phyloP scores from a whole-genome alignment of 352 stramenopile species.

The Globisporangium alternatum region DNA sequence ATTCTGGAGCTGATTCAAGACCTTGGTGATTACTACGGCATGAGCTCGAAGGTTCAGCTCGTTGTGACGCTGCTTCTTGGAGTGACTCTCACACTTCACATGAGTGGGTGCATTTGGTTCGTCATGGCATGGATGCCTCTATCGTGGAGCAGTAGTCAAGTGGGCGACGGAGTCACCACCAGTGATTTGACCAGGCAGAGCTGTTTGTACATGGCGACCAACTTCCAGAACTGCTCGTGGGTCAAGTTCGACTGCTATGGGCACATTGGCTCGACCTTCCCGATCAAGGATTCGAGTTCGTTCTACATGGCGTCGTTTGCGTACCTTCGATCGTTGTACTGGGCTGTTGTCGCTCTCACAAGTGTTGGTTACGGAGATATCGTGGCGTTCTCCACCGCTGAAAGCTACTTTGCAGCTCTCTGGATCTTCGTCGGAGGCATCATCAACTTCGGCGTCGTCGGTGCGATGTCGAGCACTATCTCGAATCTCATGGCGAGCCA shows the following conservation, averaged over 20 bases:
- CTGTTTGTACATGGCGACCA: constrained; percentile 50
- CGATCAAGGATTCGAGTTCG: constrained; percentile 33
- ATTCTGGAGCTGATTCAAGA: constrained; percentile 39
- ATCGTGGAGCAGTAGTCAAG: not conserved
- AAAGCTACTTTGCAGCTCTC: constrained; percentile 66
- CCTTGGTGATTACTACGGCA: constrained; percentile 50
- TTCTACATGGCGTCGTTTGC: constrained; percentile 53
- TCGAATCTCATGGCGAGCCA: constrained; percentile 59
- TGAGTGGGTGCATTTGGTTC: constrained; percentile 71
- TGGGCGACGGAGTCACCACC: not conserved
- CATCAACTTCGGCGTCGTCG: constrained; percentile 77
- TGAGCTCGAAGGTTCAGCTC: constrained; percentile 61
- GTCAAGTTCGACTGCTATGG: constrained; percentile 70
- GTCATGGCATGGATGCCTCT: constrained; percentile 54
- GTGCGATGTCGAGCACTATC: constrained; percentile 79
- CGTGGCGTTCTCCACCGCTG: constrained; percentile 61
- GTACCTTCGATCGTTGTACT: constrained; percentile 73
- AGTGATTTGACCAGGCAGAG: constrained; percentile 22
- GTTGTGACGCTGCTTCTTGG: constrained; percentile 47
- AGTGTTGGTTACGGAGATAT: constrained; percentile 77
- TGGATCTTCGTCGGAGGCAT: constrained; percentile 78
- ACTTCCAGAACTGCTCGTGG: constrained; percentile 69
- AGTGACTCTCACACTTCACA: constrained; percentile 52
- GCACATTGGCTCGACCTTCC: constrained; percentile 47
- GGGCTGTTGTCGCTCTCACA: constrained; percentile 69